A percentile compares a stretch with the other conserved stretches of the same genome.
phyloP scores from a whole-genome alignment of 1,284 basidiomycete species.

The Thecaphora frezii region DNA sequence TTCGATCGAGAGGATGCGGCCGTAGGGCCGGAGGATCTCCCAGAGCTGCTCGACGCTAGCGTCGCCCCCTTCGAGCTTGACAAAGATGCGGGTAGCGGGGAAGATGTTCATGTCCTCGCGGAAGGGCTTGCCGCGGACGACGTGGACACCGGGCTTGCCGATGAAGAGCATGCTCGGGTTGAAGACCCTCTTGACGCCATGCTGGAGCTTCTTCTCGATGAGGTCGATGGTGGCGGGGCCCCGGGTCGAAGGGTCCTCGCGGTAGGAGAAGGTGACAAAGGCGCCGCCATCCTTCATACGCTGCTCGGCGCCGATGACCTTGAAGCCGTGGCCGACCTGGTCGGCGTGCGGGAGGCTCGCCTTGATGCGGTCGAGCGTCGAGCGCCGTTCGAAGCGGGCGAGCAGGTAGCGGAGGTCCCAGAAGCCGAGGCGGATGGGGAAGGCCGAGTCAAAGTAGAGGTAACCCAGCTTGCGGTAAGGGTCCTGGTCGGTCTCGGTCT shows the following conservation, averaged over 20 bases:
- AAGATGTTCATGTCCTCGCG: slow-evolving; percentile 51
- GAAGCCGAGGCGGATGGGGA: slow-evolving; percentile 47
- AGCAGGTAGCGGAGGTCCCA: slow-evolving; percentile 44
- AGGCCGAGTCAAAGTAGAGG: slow-evolving; percentile 51
- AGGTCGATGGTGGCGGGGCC: slow-evolving; percentile 29
- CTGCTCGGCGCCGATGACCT: slow-evolving; percentile 44
- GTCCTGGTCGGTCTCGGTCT: slow-evolving; percentile 30
- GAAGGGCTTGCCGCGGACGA: slow-evolving; percentile 50
- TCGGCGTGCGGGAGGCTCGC: slow-evolving; percentile 31
- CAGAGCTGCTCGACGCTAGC: slow-evolving; percentile 47
- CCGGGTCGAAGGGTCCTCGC: slow-evolving; percentile 27
- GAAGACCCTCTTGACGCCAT: slow-evolving; percentile 28
- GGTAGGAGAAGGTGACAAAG: slow-evolving; percentile 39
- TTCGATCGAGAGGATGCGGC: slow-evolving; percentile 72
- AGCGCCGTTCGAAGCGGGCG: slow-evolving; percentile 25
- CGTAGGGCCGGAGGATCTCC: slow-evolving; percentile 70
- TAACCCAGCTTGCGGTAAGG: slow-evolving; percentile 39
- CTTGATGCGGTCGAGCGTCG: slow-evolving; percentile 34
- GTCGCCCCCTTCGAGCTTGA: slow-evolving; percentile 45
- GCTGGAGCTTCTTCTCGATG: slow-evolving; percentile 41
- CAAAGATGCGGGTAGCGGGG: slow-evolving; percentile 35
- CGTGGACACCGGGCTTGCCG: slow-evolving; percentile 41
- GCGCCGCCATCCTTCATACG: slow-evolving; percentile 49
- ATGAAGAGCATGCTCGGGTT: slow-evolving; percentile 35
- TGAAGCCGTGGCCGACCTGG: slow-evolving; percentile 47